phyloP scores from a whole-genome alignment of 2,329 filamentous ascomycete species.

The Chrysoporthe austroafricana region DNA sequence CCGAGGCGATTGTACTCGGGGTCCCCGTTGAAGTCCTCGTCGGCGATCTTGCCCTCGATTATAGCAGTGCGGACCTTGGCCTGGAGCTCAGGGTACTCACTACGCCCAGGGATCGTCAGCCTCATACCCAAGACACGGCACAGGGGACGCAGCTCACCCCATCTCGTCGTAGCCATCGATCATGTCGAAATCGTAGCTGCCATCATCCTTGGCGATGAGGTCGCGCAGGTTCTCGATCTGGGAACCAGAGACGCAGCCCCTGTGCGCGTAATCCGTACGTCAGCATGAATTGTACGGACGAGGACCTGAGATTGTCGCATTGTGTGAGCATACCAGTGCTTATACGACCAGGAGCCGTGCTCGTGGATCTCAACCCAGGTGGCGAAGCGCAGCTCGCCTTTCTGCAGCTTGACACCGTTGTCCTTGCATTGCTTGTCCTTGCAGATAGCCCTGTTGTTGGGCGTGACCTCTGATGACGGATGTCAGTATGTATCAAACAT shows the following conservation, averaged over 20 bases:
- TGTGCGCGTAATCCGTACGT: conserved; percentile 40
- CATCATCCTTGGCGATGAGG: conserved; percentile 50
- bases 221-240: conserved; percentile 70
- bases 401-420: conserved; percentile 68
- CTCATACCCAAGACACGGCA: too few species aligned
- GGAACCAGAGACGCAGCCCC: conserved; percentile 86
- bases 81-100: conserved; percentile 63
- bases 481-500: conserved; percentile 4
- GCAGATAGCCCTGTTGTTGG: conserved; percentile 74
- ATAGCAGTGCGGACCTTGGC: conserved; percentile 76
- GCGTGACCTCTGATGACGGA: conserved; percentile 65
- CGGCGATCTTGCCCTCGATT: conserved; percentile 77
- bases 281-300: background rate
- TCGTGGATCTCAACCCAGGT: conserved; percentile 67
- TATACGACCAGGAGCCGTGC: conserved; percentile 73
- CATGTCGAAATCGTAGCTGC: conserved; percentile 61
- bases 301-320: background rate
- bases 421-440: conserved; percentile 75
- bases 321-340: conserved; percentile 73
- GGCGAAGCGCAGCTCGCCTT: conserved; percentile 80
- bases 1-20: conserved; percentile 73
- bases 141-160: conserved; percentile 41
- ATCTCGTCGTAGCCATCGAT: conserved; percentile 85
- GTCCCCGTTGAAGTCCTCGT: conserved; percentile 87
- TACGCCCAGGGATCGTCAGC: conserved; percentile 31